Base-by-base conservation (phyloP, 148 eudicot species). In the Rhododendron griersonianum region DNA sequence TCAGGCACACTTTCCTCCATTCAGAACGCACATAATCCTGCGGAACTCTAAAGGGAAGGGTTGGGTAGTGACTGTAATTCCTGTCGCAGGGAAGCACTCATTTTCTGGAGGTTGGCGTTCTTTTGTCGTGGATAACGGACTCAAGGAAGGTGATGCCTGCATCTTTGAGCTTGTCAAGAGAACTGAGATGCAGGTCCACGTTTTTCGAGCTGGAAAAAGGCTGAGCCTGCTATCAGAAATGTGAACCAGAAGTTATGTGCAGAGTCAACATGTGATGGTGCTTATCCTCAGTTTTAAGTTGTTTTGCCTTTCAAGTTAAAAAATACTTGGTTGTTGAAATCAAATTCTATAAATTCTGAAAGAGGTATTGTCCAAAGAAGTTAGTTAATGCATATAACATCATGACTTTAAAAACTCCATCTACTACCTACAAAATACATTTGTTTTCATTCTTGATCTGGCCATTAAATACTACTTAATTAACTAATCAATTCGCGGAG, bases 61-160 rank as follows among this genome's bases (percentile, higher is more conserved):
- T 35, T 82, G 84, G 84, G 11, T 11, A 11, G 84, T 82, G 84
- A 59, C 13, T 39, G 18, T 59, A 39, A 16, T 82, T 82, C 53
- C 75, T 59, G 16, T 9, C 1, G 13, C 25, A 10, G 18, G 21
- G 15, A 82, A 13, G 8, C 35, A 63, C 48, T 6, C 35, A 23
- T 63, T 82, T 23, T 82, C 51, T 61, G 75, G 21, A 39, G 84
- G 84, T 16, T 82, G 84, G 84, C 74, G 35, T 61, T 65, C 21
- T 11, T 82, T 82, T 41, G 53, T 63, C 9, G 0, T 15, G 21
- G 84, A 39, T 6, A 82, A 82, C 23, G 19, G 25, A 18, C 84
- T 82, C 50, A 82, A 82, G 75, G 10, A 21, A 61, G 75, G 75
- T 37, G 84, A 82, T 82, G 35, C 16, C 33, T 82, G 84, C 84